Percentiles rank a stretch among this genome's conserved stretches.
These are phyloP conservation scores for Suillus subluteus DNA, from an alignment of 768 basidiomycete species.

Conservation along the genomic window DNA sequence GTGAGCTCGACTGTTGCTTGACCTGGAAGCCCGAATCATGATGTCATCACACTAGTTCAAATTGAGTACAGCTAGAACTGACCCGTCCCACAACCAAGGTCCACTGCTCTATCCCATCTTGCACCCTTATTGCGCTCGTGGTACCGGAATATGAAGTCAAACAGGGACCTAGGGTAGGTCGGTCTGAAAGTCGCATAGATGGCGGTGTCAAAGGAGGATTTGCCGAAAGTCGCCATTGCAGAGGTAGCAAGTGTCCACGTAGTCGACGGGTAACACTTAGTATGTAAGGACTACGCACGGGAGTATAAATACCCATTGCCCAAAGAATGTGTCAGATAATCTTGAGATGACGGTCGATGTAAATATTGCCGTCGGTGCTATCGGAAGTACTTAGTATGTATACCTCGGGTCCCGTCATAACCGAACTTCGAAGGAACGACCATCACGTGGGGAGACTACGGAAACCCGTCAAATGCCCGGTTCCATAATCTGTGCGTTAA, in stretches of 20 bases:
- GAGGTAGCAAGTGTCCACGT: neutral
- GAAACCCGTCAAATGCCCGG: neutral
- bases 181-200: constrained; percentile 72
- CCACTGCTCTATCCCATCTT: constrained; percentile 63
- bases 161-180: constrained; percentile 70
- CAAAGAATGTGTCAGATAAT: constrained; percentile 5
- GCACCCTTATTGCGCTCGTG: constrained; percentile 40
- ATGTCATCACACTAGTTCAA: neutral
- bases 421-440: too few relatives aligned
- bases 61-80: constrained; percentile 13
- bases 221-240: constrained; percentile 77
- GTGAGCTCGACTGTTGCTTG: constrained; percentile 66
- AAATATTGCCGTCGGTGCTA: neutral
- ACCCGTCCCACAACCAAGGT: constrained; percentile 90
- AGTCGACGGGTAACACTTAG: neutral
- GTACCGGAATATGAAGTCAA: constrained; percentile 62
- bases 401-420: too few relatives aligned
- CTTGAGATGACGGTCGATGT: neutral
- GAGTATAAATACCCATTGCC: neutral
- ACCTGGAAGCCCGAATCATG: constrained; percentile 45
- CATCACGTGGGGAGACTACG: neutral
- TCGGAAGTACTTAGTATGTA: neutral
- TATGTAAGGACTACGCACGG: neutral
- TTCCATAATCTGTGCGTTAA: too few relatives aligned
- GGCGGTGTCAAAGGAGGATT: constrained; percentile 66